Conservation (phyloP, 2,329 filamentous ascomycete genomes). For the Aureobasidium sp. region DNA sequence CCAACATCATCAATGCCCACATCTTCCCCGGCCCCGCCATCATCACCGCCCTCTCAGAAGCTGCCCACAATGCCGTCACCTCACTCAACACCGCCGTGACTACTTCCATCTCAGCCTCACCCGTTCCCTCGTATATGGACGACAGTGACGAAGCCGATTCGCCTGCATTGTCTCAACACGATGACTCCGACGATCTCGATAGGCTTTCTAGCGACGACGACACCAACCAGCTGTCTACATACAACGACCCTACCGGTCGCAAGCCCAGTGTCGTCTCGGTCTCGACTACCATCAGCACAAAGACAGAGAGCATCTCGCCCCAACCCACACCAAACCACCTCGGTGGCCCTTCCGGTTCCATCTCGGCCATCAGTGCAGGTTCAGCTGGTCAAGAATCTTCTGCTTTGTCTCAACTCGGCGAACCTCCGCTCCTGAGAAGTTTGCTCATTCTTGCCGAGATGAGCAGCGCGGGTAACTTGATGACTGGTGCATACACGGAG, state of each 20-base stretch:
- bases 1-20: conserved; percentile 45
- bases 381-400: conserved; percentile 20
- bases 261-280: conserved; percentile 72
- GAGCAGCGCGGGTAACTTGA: conserved; percentile 70
- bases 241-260: conserved; percentile 43
- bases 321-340: conserved; percentile 29
- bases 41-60: conserved; percentile 41
- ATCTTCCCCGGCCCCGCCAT: conserved; percentile 45
- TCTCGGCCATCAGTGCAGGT: conserved; percentile 12
- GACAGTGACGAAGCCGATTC: conserved; percentile 30
- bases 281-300: conserved; percentile 71
- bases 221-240: conserved; percentile 14
- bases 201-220: conserved; percentile 15
- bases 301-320: conserved; percentile 57
- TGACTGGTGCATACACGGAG: conserved; percentile 66
- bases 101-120: conserved; percentile 41
- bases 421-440: conserved; percentile 58
- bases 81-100: conserved; percentile 43
- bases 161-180: conserved; percentile 19
- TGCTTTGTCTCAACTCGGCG: conserved; percentile 35
- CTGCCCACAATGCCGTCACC: conserved; percentile 38
- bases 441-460: conserved; percentile 80
- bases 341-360: conserved; percentile 23
- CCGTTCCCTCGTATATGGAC: conserved; percentile 34
- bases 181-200: conserved; percentile 30